Evolutionary conservation across 2,329 filamentous ascomycete genomes (phyloP).

Genomic region (Pseudonectria foliicola): DNA sequence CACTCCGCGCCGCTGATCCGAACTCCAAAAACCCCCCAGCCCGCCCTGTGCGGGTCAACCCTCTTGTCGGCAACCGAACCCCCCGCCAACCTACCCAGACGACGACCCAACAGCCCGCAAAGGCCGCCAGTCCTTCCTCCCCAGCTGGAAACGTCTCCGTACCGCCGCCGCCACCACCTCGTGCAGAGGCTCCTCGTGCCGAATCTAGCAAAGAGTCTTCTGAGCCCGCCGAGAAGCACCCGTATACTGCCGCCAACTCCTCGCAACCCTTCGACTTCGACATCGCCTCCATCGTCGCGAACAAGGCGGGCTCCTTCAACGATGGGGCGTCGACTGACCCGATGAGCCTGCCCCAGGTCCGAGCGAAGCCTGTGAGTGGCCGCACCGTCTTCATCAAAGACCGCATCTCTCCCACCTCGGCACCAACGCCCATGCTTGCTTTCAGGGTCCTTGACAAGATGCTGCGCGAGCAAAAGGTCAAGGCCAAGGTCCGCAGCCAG

Average conservation of each 20-base stretch:
- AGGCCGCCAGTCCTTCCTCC: slow-evolving; percentile 7
- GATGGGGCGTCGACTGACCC: slow-evolving; percentile 13
- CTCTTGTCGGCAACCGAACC: slow-evolving; percentile 23
- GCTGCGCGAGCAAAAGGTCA: slow-evolving; percentile 48
- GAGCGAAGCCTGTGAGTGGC: slow-evolving; percentile 28
- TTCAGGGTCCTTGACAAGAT: slow-evolving; percentile 35
- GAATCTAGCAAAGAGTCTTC: not conserved
- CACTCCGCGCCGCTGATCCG: slow-evolving; percentile 16
- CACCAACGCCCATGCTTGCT: slow-evolving; percentile 36
- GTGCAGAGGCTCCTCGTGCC: too few relatives aligned
- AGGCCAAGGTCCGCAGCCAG: slow-evolving; percentile 49
- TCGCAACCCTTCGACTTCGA: slow-evolving; percentile 21
- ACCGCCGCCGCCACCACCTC: slow-evolving; percentile 2
- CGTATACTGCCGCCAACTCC: slow-evolving; percentile 21
- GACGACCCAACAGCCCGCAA: slow-evolving; percentile 1
- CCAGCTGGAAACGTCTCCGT: slow-evolving; percentile 4
- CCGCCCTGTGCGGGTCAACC: slow-evolving; percentile 18
- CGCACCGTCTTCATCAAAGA: slow-evolving; percentile 33
- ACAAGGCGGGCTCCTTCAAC: slow-evolving; percentile 20
- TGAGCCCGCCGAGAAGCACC: slow-evolving; percentile 7
- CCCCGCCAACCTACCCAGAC: slow-evolving; percentile 9
- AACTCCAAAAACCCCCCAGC: slow-evolving; percentile 2
- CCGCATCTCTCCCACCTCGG: slow-evolving; percentile 19
- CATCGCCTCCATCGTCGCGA: slow-evolving; percentile 29
- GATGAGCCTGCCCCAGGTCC: slow-evolving; percentile 22